These are phyloP conservation scores for Orobanche coerulescens DNA, from an alignment of 257 asterid species.

Conservation along the genomic window DNA sequence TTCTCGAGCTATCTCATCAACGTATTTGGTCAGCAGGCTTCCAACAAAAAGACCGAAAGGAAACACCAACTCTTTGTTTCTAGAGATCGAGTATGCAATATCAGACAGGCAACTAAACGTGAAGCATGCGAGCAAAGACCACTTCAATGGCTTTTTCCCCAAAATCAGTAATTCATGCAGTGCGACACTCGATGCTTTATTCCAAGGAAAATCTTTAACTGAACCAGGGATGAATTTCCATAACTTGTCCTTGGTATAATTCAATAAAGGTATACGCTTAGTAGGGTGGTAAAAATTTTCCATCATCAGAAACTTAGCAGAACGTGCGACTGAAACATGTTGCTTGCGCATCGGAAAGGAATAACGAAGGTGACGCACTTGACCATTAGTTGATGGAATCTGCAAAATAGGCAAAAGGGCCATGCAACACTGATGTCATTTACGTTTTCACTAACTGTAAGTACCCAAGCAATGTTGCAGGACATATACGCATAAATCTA, in stretches of 20 bases:
- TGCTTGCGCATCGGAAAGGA: slow-evolving; percentile 11
- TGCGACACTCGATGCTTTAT: slow-evolving; percentile 39
- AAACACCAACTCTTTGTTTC: slow-evolving; percentile 51
- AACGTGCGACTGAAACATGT: slow-evolving; percentile 29
- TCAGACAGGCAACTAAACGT: slow-evolving; percentile 37
- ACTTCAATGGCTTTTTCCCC: slow-evolving; percentile 46
- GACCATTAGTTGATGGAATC: slow-evolving; percentile 26
- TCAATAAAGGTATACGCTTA: slow-evolving; percentile 27
- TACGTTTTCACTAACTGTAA: background rate
- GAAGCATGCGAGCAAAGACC: slow-evolving; percentile 39
- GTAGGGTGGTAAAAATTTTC: slow-evolving; percentile 29
- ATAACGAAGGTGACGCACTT: slow-evolving; percentile 16
- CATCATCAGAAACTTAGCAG: slow-evolving; percentile 29
- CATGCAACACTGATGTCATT: slow-evolving; percentile 1
- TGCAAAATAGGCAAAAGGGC: slow-evolving; percentile 18
- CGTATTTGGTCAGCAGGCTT: slow-evolving; percentile 31
- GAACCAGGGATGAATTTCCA: slow-evolving; percentile 36
- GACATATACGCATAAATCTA: no score
- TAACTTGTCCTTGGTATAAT: slow-evolving; percentile 28
- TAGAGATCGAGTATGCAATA: slow-evolving; percentile 35
- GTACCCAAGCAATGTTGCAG: background rate
- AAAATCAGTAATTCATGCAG: slow-evolving; percentile 26
- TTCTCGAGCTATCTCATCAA: slow-evolving; percentile 42
- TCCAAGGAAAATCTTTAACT: slow-evolving; percentile 51
- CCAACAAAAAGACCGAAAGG: slow-evolving; percentile 59